Percentiles rank a stretch among this genome's conserved stretches.
Conservation (phyloP, 257 asterid genomes). For the Ilex asprella region DNA sequence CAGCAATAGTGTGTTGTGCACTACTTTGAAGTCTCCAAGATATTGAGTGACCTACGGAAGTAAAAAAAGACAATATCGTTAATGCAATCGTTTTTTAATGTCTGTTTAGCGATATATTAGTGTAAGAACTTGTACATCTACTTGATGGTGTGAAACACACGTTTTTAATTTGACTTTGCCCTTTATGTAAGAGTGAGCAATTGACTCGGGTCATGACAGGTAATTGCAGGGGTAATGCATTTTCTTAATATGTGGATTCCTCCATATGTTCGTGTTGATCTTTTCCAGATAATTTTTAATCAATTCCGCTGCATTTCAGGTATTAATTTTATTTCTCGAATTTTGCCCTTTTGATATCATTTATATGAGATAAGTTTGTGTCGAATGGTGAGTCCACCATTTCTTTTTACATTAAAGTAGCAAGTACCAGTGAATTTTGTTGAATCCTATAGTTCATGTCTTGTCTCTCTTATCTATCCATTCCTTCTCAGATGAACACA, state of each 20-base stretch:
- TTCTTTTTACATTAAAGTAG: no score
- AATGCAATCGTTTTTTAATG: no score
- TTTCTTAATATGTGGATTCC: conserved; percentile 11
- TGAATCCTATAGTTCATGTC: no score
- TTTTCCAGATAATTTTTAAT: conserved; percentile 15
- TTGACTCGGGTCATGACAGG: neutral
- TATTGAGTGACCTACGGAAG: neutral
- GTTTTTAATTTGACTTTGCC: neutral
- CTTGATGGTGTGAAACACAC: neutral
- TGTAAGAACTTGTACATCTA: neutral
- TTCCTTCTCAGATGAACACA: no score
- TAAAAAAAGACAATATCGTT: neutral
- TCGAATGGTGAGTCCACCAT: no score
- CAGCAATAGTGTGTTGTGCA: neutral
- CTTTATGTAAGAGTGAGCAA: neutral
- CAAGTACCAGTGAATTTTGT: no score
- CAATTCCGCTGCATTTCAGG: conserved; percentile 11
- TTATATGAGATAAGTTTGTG: no score
- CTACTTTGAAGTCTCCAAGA: neutral
- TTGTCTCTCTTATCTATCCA: no score
- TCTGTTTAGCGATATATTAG: neutral
- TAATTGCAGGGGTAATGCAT: conserved; percentile 13
- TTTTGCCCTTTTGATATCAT: neutral
- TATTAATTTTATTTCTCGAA: neutral
- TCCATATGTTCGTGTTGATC: conserved; percentile 18